Percentiles rank a stretch among this genome's conserved stretches.
Evolutionary conservation across 1,284 basidiomycete genomes (phyloP).

Genomic region (Sparassis latifolia): DNA sequence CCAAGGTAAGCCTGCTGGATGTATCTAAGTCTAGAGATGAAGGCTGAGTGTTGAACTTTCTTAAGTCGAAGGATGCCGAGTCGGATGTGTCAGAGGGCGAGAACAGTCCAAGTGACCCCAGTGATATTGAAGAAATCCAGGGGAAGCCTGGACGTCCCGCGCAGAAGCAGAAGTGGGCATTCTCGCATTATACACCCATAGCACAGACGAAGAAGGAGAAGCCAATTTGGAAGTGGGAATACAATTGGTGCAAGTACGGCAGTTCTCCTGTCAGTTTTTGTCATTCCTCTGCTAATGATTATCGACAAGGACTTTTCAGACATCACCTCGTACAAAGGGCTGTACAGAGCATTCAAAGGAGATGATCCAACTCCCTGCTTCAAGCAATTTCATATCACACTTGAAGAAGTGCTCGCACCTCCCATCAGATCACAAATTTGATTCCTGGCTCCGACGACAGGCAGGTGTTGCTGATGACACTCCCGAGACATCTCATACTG

Average conservation of each 20-base stretch:
- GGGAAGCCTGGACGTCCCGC: neutral
- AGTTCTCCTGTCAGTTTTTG: neutral
- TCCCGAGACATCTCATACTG: neutral
- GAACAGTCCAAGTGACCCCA: neutral
- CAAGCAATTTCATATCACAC: neutral
- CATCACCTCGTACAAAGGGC: neutral
- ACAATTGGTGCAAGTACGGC: constrained; percentile 5
- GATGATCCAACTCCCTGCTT: neutral
- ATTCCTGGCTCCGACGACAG: neutral
- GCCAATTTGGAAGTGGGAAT: neutral
- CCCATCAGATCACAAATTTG: neutral
- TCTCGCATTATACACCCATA: neutral
- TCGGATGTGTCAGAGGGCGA: neutral
- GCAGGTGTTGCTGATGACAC: neutral
- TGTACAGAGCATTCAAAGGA: neutral
- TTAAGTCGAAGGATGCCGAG: neutral
- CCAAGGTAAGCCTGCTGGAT: neutral
- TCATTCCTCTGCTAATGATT: no score
- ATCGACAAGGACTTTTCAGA: neutral
- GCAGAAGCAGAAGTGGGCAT: neutral
- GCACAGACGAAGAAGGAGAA: neutral
- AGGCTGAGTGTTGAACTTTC: no score
- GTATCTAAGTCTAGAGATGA: no score
- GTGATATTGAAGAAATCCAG: neutral
- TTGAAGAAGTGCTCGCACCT: neutral